Percentiles rank a stretch among this genome's conserved stretches.
Conservation (phyloP, 225 moss, liverwort and hornwort genomes). For the Polytrichum commune region DNA sequence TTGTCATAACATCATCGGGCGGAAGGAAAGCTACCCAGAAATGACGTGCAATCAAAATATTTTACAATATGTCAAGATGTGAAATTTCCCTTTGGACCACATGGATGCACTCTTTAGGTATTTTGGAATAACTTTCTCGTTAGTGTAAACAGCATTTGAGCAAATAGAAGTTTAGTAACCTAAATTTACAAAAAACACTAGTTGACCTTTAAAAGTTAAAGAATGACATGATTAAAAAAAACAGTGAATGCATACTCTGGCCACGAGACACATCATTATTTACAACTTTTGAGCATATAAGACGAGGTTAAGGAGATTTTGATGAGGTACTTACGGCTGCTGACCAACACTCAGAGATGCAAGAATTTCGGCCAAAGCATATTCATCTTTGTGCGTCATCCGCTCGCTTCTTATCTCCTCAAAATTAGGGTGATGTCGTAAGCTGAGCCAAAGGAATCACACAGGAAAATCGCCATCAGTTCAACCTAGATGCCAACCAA, state of each 20-base stretch:
- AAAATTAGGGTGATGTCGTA: constrained; percentile 78
- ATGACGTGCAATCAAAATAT: not conserved
- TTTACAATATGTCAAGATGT: not conserved
- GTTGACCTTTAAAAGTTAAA: too few species aligned
- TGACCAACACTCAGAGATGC: constrained; percentile 67
- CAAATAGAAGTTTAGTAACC: too few species aligned
- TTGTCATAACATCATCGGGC: not conserved
- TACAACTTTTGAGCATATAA: too few species aligned
- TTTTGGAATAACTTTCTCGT: too few species aligned
- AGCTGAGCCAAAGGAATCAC: constrained; percentile 31
- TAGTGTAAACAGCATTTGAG: too few species aligned
- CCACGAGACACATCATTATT: too few species aligned
- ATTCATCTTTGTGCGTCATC: constrained; percentile 40
- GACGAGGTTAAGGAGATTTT: too few species aligned
- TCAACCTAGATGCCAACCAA: not conserved
- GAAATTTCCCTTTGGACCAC: too few species aligned
- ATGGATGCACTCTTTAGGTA: too few species aligned
- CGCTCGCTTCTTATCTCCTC: constrained; percentile 48
- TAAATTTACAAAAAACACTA: too few species aligned
- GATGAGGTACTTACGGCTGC: constrained; percentile 61
- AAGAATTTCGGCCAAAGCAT: constrained; percentile 56
- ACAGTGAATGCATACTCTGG: too few species aligned
- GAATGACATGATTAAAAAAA: too few species aligned
- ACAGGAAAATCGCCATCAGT: not conserved
- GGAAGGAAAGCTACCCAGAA: not conserved